phyloP scores from a whole-genome alignment of 495 filamentous ascomycete species.

The Gamarada debralockiae region DNA sequence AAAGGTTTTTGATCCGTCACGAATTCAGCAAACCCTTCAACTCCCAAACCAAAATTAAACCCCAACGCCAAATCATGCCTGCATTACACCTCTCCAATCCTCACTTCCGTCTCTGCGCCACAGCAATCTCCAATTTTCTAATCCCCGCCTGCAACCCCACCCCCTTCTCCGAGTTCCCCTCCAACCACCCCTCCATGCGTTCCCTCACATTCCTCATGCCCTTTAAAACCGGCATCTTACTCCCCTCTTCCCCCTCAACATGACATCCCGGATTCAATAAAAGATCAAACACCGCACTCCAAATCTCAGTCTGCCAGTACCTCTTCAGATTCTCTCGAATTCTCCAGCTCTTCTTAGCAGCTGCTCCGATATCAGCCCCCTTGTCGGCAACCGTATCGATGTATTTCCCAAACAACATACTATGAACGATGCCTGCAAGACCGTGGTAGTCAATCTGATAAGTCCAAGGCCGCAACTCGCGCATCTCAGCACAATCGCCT shows the following conservation, averaged over 20 bases:
- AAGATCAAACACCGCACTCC: conserved; percentile 78
- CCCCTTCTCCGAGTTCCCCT: conserved; percentile 78
- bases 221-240: conserved; percentile 60
- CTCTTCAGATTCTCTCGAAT: conserved; percentile 78
- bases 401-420: conserved; percentile 88
- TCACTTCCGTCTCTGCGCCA: conserved; percentile 23
- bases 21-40: too few relatives aligned
- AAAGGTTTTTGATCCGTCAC: too few relatives aligned
- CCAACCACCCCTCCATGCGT: conserved; percentile 82
- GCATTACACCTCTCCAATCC: neutral
- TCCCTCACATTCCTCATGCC: conserved; percentile 63
- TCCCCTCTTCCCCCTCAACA: conserved; percentile 55
- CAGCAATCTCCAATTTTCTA: conserved; percentile 58
- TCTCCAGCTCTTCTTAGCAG: conserved; percentile 58
- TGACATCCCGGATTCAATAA: conserved; percentile 73
- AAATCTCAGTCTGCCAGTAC: conserved; percentile 94
- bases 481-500: conserved; percentile 91
- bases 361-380: conserved; percentile 40
- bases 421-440: conserved; percentile 79
- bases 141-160: conserved; percentile 68
- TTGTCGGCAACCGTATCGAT: conserved; percentile 70
- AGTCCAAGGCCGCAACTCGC: conserved; percentile 89
- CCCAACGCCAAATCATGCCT: too few relatives aligned
- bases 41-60: too few relatives aligned
- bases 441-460: conserved; percentile 96